A percentile compares a stretch with the other conserved stretches of the same genome.
phyloP scores from a whole-genome alignment of 2,329 filamentous ascomycete species.

The Exophiala spinifera region DNA sequence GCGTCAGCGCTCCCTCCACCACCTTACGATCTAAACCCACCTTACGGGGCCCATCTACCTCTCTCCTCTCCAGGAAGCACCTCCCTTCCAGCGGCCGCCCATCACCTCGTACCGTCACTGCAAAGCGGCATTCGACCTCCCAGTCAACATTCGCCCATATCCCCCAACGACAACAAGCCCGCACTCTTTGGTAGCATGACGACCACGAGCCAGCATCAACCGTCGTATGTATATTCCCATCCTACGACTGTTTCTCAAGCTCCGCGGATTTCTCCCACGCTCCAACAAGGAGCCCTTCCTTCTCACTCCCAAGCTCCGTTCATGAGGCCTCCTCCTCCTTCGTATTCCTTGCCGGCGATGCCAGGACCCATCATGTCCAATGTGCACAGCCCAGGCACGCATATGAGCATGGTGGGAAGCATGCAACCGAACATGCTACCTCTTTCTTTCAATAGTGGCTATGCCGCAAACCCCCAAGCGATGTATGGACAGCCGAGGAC shows the following conservation, averaged over 20 bases:
- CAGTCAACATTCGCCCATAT: conserved; percentile 26
- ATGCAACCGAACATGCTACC: conserved; percentile 56
- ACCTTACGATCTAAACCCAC: conserved; percentile 61
- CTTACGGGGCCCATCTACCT: conserved; percentile 13
- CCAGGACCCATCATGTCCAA: conserved; percentile 72
- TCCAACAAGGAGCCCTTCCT: conserved; percentile 37
- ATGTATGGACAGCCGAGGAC: conserved; percentile 57
- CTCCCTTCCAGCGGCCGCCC: conserved; percentile 26
- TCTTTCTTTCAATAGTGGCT: conserved; percentile 57
- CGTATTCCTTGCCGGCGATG: conserved; percentile 61
- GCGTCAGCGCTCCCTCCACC: conserved; percentile 57
- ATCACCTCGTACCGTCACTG: conserved; percentile 13
- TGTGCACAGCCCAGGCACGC: conserved; percentile 67
- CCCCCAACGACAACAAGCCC: conserved; percentile 41
- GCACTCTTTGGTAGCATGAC: conserved; percentile 48
- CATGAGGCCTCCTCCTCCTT: conserved; percentile 45
- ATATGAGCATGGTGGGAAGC: conserved; percentile 67
- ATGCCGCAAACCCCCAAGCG: conserved; percentile 54
- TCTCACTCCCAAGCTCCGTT: conserved; percentile 30
- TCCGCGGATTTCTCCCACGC: conserved; percentile 56
- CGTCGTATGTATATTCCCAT: conserved; percentile 49
- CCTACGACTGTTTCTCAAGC: conserved; percentile 51
- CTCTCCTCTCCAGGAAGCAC: conserved; percentile 28
- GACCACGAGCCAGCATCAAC: conserved; percentile 48
- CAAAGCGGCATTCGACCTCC: conserved; percentile 18